Evolutionary conservation across 176 grass and related monocot species (phyloP), one percentile per base, ranked within the genome.

Genomic region (Rhynchospora tenuis): DNA sequence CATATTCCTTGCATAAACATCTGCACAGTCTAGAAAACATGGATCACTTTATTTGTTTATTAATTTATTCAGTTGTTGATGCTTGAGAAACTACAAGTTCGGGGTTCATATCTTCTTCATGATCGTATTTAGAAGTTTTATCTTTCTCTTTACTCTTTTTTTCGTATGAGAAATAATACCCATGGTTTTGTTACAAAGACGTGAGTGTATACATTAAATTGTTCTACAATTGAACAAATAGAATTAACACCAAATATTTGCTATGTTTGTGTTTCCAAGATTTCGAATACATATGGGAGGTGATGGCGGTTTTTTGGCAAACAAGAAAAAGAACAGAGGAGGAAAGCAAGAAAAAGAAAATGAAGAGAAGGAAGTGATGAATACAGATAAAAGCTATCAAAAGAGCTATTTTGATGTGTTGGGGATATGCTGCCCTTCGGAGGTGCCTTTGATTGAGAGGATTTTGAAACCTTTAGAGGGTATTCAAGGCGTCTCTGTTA

Each of bases 351-450:
- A 45, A 43, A 42, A 55, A 60, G 78, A 55, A n/a, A 92, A 88
- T 82, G 85, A 20, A 62, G 64, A 88, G 6, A 24, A 42, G 17
- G n/a, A 61, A 19, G 63, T 26, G 52, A 82, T 45, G 75, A 81
- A 45, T 58, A 58, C n/a, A 11, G 4, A 20, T 28, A 47, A 54
- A 4, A 91, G 64, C 77, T 57, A 44, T 47, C 76, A 93, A 59
- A 99, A 93, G 91, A 99, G 89, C 85, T 99, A 99, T 86, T 99
- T 99, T 79, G 97, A 99, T 68, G 97, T 99, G 38, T 61, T 99
- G 84, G 97, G 97, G 43, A 86, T 99, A 52, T 99, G 97, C 83
- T 99, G 97, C 88, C 87, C 97, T 24, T 85, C 97, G 1, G 97
- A 99, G 86, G 93, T 92, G 44, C 91, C 97, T 0, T 84, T 96